Evolutionary conservation across 2,329 filamentous ascomycete species (phyloP).

Genomic region (Trichoderma harzianum): DNA sequence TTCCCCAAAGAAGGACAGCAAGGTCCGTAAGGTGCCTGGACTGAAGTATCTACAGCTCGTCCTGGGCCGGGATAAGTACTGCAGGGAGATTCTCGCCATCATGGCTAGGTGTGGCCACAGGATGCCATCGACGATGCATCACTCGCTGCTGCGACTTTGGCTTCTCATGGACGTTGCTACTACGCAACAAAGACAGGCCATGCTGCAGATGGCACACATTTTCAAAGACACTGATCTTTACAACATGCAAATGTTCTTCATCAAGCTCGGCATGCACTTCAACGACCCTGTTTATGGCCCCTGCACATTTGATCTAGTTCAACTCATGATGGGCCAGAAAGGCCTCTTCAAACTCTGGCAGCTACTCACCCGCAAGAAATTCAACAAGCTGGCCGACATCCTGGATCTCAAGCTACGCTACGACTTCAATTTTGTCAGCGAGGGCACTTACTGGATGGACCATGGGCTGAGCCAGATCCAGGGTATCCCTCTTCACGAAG

Average conservation of each 20-base stretch:
- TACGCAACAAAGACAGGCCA: constrained; percentile 49
- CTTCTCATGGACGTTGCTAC: constrained; percentile 65
- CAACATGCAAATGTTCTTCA: constrained; percentile 60
- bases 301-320: constrained; percentile 47
- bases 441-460: constrained; percentile 22
- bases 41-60: constrained; percentile 69
- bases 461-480: constrained; percentile 36
- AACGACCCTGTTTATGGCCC: constrained; percentile 58
- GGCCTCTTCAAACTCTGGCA: constrained; percentile 55
- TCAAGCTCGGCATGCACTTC: constrained; percentile 70
- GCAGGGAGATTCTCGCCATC: constrained; percentile 60
- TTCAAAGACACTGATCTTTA: constrained; percentile 56
- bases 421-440: constrained; percentile 43
- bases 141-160: constrained; percentile 65
- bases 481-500: constrained; percentile 48
- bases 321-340: constrained; percentile 59
- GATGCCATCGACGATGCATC: constrained; percentile 46
- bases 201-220: constrained; percentile 55
- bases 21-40: constrained; percentile 54
- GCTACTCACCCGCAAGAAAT: constrained; percentile 56
- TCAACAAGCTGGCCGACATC: constrained; percentile 48
- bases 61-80: constrained; percentile 52
- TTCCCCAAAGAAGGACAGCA: constrained; percentile 19
- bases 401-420: constrained; percentile 58
- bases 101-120: constrained; percentile 57